Conservation (phyloP, 2,329 filamentous ascomycete species). For the Apiospora phragmitis region DNA sequence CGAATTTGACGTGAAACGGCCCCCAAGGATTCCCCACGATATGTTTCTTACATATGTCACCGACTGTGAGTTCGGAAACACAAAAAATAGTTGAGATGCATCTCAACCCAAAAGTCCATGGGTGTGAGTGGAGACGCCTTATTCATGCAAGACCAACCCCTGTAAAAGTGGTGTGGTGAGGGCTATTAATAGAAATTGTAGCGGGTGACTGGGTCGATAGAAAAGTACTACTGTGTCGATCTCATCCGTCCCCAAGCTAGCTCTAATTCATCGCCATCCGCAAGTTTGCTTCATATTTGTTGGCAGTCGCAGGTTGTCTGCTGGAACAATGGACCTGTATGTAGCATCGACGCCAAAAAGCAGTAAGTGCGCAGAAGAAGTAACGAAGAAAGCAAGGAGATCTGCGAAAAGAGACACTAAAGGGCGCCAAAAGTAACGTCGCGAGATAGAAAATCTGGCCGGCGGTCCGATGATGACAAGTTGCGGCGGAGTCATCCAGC, state of each 20-base stretch:
- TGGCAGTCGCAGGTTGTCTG: neutral
- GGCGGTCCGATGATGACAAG: conserved; percentile 1
- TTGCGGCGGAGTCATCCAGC: neutral
- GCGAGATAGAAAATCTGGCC: conserved; percentile 4
- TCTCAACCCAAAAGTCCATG: neutral
- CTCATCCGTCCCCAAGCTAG: neutral
- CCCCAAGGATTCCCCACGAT: conserved; percentile 3
- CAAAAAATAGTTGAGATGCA: neutral
- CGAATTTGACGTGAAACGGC: neutral
- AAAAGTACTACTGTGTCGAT: neutral
- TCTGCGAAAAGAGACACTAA: neutral
- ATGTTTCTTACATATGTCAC: neutral
- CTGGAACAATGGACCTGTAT: neutral
- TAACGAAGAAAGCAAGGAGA: neutral
- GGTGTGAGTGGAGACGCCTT: neutral
- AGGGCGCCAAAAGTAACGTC: neutral
- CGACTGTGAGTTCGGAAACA: neutral
- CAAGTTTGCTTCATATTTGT: neutral
- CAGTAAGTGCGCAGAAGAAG: neutral
- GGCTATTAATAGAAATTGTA: neutral
- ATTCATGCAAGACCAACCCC: conserved; percentile 3
- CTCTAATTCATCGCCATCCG: neutral
- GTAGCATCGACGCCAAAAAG: neutral
- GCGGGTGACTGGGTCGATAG: neutral
- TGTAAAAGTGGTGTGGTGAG: neutral